Conservation (phyloP, 1,284 basidiomycete genomes). For the Papiliotrema nemorosa region DNA sequence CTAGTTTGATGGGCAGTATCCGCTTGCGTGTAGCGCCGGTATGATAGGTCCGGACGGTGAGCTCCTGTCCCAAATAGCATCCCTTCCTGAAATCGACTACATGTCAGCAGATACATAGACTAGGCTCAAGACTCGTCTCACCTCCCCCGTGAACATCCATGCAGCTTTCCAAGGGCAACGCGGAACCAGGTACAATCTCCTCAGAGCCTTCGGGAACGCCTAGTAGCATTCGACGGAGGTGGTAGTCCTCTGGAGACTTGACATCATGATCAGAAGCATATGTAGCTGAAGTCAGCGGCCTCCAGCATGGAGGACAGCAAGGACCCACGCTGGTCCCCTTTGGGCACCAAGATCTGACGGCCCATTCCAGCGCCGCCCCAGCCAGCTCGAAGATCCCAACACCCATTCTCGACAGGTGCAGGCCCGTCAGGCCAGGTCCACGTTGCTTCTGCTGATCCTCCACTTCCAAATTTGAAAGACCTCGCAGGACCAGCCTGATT, state of each 20-base stretch:
- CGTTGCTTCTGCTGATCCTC: slow-evolving; percentile 40
- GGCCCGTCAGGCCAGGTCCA: slow-evolving; percentile 35
- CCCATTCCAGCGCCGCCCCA: slow-evolving; percentile 63
- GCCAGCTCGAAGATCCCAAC: slow-evolving; percentile 64
- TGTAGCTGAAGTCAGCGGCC: slow-evolving; percentile 14
- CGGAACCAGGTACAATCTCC: slow-evolving; percentile 72
- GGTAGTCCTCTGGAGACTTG: slow-evolving; percentile 54
- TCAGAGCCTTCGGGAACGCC: slow-evolving; percentile 82
- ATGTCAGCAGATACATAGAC: no score
- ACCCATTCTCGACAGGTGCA: slow-evolving; percentile 35
- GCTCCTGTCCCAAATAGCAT: slow-evolving; percentile 96
- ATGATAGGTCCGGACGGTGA: slow-evolving; percentile 94
- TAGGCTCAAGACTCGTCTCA: no score
- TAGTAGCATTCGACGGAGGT: slow-evolving; percentile 70
- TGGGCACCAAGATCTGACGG: slow-evolving; percentile 61
- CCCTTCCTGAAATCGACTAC: slow-evolving; percentile 95
- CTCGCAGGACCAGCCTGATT: slow-evolving; percentile 15
- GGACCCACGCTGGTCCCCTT: slow-evolving; percentile 66
- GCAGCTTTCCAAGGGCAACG: slow-evolving; percentile 90
- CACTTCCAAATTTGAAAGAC: slow-evolving; percentile 41
- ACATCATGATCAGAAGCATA: slow-evolving; percentile 19
- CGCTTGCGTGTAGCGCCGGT: slow-evolving; percentile 90
- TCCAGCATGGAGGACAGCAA: slow-evolving; percentile 5
- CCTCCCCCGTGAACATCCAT: slow-evolving; percentile 88
- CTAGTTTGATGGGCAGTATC: slow-evolving; percentile 66